Base-by-base conservation (phyloP, 176 grass and related monocot species). In the Carex littledalei region DNA sequence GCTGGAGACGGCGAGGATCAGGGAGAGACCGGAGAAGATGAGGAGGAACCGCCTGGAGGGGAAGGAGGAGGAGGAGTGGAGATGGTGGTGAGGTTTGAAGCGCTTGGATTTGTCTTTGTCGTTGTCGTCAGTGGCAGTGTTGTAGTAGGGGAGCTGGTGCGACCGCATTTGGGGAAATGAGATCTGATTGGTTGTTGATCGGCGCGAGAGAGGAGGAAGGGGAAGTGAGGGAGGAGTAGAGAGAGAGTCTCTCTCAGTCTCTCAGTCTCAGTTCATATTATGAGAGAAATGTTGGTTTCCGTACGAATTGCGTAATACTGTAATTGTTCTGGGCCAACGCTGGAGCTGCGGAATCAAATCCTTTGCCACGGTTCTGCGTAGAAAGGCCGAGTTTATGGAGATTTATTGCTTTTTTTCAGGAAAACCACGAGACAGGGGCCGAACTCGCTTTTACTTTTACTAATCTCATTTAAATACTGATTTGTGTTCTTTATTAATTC, bases 41-140 rank as follows among this genome's bases (percentile, higher is more conserved):
- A 94, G 54, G 70, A 94, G 90, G 70, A 81, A 62, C 53, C 79
- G 85, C 60, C 85, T 84, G 29, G 84, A 79, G 37, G 81, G 57
- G 1, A 83, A 39, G 61, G 86, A 77, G 47, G 58, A 64, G 31
- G 41, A 55, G 71, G 54, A 6, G 70, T 84, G 18, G 18, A 78
- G 47, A 49, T 63, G 58, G 41, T 84, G 20, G 24, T 69, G 37
- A 22, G 88, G 31, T 66, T 88, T 84, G 75, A 87, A 80, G 73
- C 88, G 91, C 70, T 85, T 89, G 14, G 86, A 88, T 83, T 98
- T 94, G 78, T 87, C 89, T 80, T 94, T 92, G 67, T 92, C 90
- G 63, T 89, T 86, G 80, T 86, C 85, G 80, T 87, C 82, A 35
- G 81, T 86, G 55, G 85, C 39, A 78, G 74, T 7, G 63, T 87